A percentile compares a stretch with the other conserved stretches of the same genome.
Evolutionary conservation across 2,329 filamentous ascomycete genomes (phyloP).

Genomic region (Penicillium sp.): DNA sequence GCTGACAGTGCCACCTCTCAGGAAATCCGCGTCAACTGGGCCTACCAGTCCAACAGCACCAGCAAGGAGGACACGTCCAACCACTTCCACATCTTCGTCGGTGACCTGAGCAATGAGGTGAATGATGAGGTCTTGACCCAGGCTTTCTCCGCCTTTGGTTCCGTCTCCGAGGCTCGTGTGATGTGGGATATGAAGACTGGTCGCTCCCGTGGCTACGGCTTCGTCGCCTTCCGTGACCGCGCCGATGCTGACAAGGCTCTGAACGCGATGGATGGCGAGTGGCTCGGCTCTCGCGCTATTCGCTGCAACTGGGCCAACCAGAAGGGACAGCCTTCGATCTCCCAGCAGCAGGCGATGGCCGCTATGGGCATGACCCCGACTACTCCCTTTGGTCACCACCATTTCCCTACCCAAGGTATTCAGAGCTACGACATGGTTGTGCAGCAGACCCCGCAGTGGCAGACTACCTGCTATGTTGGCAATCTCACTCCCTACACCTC

Average conservation of each 20-base stretch:
- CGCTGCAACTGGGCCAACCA: conserved; percentile 99
- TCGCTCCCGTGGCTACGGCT: conserved; percentile 93
- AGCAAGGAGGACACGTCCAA: conserved; percentile 98
- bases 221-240: conserved; percentile 95
- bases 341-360: conserved; percentile 94
- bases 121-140: conserved; percentile 93
- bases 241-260: conserved; percentile 92
- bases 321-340: conserved; percentile 98
- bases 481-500: conserved; percentile 98
- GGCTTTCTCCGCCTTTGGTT: conserved; percentile 94
- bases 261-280: conserved; percentile 98
- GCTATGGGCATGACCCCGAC: conserved; percentile 98
- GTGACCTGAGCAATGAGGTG: conserved; percentile 96
- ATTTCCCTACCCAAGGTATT: conserved; percentile 94
- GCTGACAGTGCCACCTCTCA: conserved; percentile 41
- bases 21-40: conserved; percentile 99
- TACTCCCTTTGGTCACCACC: conserved; percentile 93
- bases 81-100: conserved; percentile 99
- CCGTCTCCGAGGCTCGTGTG: conserved; percentile 93
- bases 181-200: conserved; percentile 99
- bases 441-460: conserved; percentile 92
- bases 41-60: conserved; percentile 91
- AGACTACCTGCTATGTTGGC: conserved; percentile 97
- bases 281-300: conserved; percentile 96
- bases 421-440: conserved; percentile 98